These are phyloP conservation scores for Botryobasidium botryosum DNA, from an alignment of 768 basidiomycete genomes.

Conservation along the genomic window DNA sequence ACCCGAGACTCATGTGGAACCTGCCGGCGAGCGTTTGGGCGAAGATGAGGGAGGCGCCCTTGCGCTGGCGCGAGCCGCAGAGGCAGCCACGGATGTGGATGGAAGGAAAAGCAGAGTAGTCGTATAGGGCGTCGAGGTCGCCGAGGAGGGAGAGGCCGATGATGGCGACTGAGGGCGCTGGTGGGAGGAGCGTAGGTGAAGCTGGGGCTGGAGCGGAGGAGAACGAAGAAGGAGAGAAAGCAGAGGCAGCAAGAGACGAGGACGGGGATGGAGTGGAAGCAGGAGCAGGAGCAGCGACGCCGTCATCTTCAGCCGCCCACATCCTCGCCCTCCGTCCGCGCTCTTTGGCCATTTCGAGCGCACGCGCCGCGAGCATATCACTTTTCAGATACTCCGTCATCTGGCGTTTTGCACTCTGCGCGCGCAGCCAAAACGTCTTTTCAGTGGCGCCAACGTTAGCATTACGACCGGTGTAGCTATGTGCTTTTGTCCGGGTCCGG, in stretches of 20 bases:
- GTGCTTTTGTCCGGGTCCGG: too few relatives aligned
- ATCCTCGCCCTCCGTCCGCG: constrained; percentile 40
- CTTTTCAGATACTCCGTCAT: constrained; percentile 47
- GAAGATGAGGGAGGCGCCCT: constrained; percentile 21
- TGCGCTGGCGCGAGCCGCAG: constrained; percentile 21
- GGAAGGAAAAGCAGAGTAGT: constrained; percentile 13
- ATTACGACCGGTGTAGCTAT: too few relatives aligned
- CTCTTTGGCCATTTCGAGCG: constrained; percentile 45
- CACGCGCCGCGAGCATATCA: constrained; percentile 42
- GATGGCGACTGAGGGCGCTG: constrained; percentile 15
- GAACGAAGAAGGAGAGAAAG: too few relatives aligned
- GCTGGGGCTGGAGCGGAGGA: background rate
- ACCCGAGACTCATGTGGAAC: background rate
- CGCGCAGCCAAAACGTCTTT: constrained; percentile 56
- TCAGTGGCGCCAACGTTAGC: constrained; percentile 18
- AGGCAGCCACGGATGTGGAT: constrained; percentile 18
- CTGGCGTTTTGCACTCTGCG: constrained; percentile 51
- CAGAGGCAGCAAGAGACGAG: too few relatives aligned
- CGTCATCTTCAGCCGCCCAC: constrained; percentile 66
- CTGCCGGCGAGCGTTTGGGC: constrained; percentile 3
- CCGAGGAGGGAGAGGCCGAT: constrained; percentile 25
- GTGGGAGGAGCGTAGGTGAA: background rate
- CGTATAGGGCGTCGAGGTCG: constrained; percentile 21
- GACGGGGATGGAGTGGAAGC: constrained; percentile 10
- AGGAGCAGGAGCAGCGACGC: constrained; percentile 6